Percentiles rank a stretch among this genome's conserved stretches.
phyloP scores from a whole-genome alignment of 768 basidiomycete genomes.

The Kondoa malvinella region DNA sequence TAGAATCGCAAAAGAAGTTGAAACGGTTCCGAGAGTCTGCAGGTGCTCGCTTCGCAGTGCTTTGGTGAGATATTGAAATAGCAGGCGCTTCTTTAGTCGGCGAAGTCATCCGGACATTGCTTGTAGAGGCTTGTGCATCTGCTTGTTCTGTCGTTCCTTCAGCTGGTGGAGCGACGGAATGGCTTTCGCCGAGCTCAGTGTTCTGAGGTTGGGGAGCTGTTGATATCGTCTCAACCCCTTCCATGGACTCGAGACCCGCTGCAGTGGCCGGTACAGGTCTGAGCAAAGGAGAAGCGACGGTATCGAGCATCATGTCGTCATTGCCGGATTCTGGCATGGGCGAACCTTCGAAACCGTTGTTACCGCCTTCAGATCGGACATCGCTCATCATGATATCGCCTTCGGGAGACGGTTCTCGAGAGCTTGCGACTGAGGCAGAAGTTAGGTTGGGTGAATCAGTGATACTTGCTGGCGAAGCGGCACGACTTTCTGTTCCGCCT shows the following conservation, averaged over 20 bases:
- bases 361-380: slow-evolving; percentile 8
- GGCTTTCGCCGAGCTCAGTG: background rate
- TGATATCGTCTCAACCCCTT: slow-evolving; percentile 15
- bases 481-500: slow-evolving; percentile 32
- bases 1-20: slow-evolving; percentile 72
- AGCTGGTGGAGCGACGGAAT: too few relatives aligned
- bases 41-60: background rate
- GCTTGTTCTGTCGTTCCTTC: too few relatives aligned
- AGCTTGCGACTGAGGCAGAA: slow-evolving; percentile 17
- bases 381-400: slow-evolving; percentile 10
- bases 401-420: slow-evolving; percentile 10
- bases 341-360: background rate
- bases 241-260: slow-evolving; percentile 14
- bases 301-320: slow-evolving; percentile 1
- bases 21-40: slow-evolving; percentile 10
- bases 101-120: too few relatives aligned
- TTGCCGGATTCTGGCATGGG: slow-evolving; percentile 3
- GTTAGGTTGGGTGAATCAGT: background rate
- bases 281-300: slow-evolving; percentile 10
- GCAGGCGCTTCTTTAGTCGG: background rate
- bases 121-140: background rate
- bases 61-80: slow-evolving; percentile 1
- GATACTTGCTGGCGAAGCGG: slow-evolving; percentile 26
- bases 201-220: slow-evolving; percentile 1
- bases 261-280: slow-evolving; percentile 16